Conservation (phyloP, 2,329 filamentous ascomycete genomes). For the Sarocladiaceae sp. region DNA sequence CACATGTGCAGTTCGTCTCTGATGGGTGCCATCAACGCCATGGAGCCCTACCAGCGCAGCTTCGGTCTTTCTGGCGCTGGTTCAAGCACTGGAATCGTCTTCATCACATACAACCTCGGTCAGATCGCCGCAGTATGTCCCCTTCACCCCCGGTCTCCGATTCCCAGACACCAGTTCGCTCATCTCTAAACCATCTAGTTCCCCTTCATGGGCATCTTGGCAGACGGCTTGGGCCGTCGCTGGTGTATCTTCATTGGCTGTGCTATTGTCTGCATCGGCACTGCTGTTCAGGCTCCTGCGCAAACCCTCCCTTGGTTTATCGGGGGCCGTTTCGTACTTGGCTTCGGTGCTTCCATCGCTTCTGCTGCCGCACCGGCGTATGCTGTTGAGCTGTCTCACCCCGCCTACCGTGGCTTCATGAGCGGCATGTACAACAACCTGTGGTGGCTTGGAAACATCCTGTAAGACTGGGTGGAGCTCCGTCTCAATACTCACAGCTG, state of each 20-base stretch:
- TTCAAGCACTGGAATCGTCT: slow-evolving; percentile 35
- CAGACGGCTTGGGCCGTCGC: slow-evolving; percentile 36
- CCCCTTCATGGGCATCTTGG: slow-evolving; percentile 7
- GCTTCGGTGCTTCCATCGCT: slow-evolving; percentile 53
- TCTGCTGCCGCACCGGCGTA: slow-evolving; percentile 55
- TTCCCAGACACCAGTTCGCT: neutral
- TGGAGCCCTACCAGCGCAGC: slow-evolving; percentile 37
- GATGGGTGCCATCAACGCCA: slow-evolving; percentile 35
- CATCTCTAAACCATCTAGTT: neutral
- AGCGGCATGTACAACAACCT: slow-evolving; percentile 13
- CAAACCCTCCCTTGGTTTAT: slow-evolving; percentile 46
- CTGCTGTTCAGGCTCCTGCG: slow-evolving; percentile 20
- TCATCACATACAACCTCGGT: slow-evolving; percentile 41
- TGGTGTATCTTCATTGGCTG: slow-evolving; percentile 49
- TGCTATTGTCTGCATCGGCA: slow-evolving; percentile 37
- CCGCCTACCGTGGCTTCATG: slow-evolving; percentile 49
- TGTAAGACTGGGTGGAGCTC: slow-evolving; percentile 3
- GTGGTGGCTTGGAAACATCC: slow-evolving; percentile 13
- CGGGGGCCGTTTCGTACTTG: slow-evolving; percentile 45
- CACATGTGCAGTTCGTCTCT: slow-evolving; percentile 11
- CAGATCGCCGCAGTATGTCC: slow-evolving; percentile 33
- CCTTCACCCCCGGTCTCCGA: neutral
- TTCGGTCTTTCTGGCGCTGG: slow-evolving; percentile 37
- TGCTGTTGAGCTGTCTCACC: slow-evolving; percentile 56
- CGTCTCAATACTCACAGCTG: neutral